Evolutionary conservation across 2,329 filamentous ascomycete species (phyloP).

Genomic region (Davidsoniella eucalypti): DNA sequence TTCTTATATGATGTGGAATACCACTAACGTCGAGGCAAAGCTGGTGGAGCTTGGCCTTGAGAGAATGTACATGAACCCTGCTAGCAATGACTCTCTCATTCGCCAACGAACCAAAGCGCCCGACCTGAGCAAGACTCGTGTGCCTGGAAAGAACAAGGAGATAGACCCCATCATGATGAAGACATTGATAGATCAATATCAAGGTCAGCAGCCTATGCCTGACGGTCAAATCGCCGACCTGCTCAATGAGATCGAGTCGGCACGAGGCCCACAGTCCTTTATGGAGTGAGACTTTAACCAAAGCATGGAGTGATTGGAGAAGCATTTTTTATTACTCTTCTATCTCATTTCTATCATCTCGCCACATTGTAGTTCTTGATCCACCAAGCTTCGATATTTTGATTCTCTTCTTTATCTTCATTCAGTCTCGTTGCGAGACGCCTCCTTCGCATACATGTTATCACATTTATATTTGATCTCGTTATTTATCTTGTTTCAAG

Average conservation of each 20-base stretch:
- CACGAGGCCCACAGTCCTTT: background rate
- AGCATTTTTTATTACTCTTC: background rate
- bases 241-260: conserved; percentile 5
- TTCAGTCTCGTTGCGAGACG: too few species aligned
- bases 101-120: background rate
- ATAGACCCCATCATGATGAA: too few species aligned
- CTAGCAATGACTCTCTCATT: background rate
- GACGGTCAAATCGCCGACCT: conserved; percentile 4
- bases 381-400: too few species aligned
- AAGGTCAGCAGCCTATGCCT: conserved; percentile 1
- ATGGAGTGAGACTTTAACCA: background rate
- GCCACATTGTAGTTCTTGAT: too few species aligned
- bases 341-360: too few species aligned
- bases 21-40: conserved; percentile 32
- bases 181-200: background rate
- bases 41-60: conserved; percentile 31
- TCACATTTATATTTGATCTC: too few species aligned
- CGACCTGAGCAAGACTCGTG: conserved; percentile 18
- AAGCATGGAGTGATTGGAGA: background rate
- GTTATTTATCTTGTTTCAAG: too few species aligned
- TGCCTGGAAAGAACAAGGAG: too few species aligned
- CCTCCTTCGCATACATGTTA: too few species aligned
- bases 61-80: conserved; percentile 19
- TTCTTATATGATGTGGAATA: conserved; percentile 31
- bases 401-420: too few species aligned